Conservation (phyloP, 2,329 filamentous ascomycete species). For the Arachnopeziza araneosa region DNA sequence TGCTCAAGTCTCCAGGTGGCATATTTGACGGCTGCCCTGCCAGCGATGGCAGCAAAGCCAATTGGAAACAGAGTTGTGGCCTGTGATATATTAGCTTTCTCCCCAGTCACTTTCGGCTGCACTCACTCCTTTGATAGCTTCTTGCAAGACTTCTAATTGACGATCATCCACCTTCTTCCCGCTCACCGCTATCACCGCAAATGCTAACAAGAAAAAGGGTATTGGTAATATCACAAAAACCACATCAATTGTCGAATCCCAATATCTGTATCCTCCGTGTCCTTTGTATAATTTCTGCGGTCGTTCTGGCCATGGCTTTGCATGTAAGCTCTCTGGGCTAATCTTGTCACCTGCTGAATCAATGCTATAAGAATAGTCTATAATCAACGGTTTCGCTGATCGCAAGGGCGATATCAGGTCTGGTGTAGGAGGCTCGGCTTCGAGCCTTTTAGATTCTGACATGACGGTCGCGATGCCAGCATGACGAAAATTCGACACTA, state of each 20-base stretch:
- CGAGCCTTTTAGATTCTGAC: neutral
- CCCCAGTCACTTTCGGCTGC: neutral
- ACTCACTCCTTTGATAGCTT: conserved; percentile 19
- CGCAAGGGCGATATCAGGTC: too few relatives aligned
- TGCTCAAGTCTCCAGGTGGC: conserved; percentile 27
- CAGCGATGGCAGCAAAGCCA: conserved; percentile 27
- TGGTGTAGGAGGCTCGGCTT: neutral
- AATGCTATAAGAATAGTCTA: conserved; percentile 5
- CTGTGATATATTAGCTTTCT: conserved; percentile 4
- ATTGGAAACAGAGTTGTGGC: conserved; percentile 29
- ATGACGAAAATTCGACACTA: neutral
- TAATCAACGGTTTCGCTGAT: neutral
- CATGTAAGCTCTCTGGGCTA: conserved; percentile 14
- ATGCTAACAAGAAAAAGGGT: conserved; percentile 18
- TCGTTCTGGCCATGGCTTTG: conserved; percentile 20
- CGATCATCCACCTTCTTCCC: conserved; percentile 11
- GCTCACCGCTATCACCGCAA: conserved; percentile 14
- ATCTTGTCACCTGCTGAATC: neutral
- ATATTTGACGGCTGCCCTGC: conserved; percentile 24
- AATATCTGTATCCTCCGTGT: conserved; percentile 11
- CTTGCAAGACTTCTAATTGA: conserved; percentile 11
- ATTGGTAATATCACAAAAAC: conserved; percentile 17
- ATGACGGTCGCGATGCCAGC: neutral
- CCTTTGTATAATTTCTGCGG: conserved; percentile 17
- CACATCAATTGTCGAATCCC: conserved; percentile 15